Percentiles rank a stretch among this genome's conserved stretches.
phyloP scores from a whole-genome alignment of 306 rosid genomes.

The Acacia acuminata region DNA sequence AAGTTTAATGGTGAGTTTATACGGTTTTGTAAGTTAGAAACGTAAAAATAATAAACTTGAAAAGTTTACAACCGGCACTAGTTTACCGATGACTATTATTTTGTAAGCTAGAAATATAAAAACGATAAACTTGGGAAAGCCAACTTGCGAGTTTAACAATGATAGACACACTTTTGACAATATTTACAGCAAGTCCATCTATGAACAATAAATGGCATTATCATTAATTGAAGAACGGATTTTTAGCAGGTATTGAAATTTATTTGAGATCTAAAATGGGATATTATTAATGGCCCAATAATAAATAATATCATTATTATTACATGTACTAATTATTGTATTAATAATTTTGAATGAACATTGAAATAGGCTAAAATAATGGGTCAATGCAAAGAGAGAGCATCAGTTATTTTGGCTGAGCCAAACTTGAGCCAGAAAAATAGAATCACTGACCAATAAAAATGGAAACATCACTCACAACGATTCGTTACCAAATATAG shows the following conservation, averaged over 20 bases:
- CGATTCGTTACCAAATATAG: background rate
- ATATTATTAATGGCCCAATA: background rate
- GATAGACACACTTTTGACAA: too few species aligned
- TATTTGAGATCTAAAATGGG: background rate
- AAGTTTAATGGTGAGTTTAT: too few species aligned
- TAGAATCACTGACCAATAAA: background rate
- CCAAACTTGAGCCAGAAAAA: background rate
- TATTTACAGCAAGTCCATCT: too few species aligned
- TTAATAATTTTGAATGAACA: background rate
- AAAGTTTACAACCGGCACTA: too few species aligned
- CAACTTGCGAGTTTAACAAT: too few species aligned
- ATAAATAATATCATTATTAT: background rate
- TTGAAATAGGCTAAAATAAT: background rate
- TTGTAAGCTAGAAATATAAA: too few species aligned
- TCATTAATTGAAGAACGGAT: background rate
- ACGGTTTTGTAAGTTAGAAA: too few species aligned
- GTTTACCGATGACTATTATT: too few species aligned
- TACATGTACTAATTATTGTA: background rate
- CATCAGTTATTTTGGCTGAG: background rate
- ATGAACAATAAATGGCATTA: too few species aligned
- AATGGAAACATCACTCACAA: background rate
- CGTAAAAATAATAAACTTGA: too few species aligned
- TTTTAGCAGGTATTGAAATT: background rate
- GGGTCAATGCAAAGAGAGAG: background rate
- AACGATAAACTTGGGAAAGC: rapidly evolving